phyloP scores from a whole-genome alignment of 345 rosid genomes.

The Eucalyptus microcorys region DNA sequence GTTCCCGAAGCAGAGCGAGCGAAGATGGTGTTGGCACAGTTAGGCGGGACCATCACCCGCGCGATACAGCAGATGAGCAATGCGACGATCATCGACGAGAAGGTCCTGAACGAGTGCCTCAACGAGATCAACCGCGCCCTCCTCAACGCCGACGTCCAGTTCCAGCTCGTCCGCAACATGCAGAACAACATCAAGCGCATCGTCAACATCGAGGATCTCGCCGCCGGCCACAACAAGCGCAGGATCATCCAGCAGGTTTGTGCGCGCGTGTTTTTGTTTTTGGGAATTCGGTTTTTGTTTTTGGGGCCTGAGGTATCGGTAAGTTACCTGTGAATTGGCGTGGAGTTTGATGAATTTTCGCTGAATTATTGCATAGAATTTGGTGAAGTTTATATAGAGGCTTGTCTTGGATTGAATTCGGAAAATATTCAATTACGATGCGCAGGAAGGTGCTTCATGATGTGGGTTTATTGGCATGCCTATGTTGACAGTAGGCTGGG shows the following conservation, averaged over 20 bases:
- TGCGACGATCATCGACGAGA: constrained; percentile 87
- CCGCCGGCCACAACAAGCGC: constrained; percentile 96
- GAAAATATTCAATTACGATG: neutral
- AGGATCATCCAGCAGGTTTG: constrained; percentile 79
- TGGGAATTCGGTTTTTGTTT: neutral
- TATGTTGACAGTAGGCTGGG: neutral
- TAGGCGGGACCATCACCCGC: constrained; percentile 88
- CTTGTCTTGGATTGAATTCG: neutral
- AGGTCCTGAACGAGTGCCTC: constrained; percentile 71
- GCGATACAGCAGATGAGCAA: constrained; percentile 98
- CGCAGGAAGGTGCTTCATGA: neutral
- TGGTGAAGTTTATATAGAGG: neutral
- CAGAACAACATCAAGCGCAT: constrained; percentile 78
- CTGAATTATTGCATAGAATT: neutral
- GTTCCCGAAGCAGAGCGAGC: neutral
- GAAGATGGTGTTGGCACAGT: constrained; percentile 80
- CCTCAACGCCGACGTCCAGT: constrained; percentile 83
- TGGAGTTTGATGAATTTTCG: neutral
- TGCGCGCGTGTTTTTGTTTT: neutral
- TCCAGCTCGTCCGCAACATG: constrained; percentile 93
- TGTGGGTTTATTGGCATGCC: neutral
- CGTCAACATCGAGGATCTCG: constrained; percentile 88
- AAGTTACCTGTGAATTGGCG: neutral
- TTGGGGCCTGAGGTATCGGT: neutral
- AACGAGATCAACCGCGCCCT: constrained; percentile 94